Conservation (phyloP, 192 early-diverging fungal species). For the Coemansia sp. region DNA sequence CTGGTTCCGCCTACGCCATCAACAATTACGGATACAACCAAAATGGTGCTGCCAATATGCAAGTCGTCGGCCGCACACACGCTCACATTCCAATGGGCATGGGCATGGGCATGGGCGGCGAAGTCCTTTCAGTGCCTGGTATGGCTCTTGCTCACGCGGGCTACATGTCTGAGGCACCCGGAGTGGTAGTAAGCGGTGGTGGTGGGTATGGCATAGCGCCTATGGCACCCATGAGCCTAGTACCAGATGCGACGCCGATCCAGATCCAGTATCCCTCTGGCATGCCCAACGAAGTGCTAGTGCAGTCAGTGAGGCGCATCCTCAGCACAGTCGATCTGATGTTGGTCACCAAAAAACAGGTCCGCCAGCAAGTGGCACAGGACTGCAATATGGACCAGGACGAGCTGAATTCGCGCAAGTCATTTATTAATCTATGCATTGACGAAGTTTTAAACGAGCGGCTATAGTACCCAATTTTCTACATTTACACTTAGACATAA, state of each 20-base stretch:
- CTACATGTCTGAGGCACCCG: slow-evolving; percentile 22
- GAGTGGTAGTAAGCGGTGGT: not conserved
- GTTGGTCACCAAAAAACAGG: slow-evolving; percentile 98
- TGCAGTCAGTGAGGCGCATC: slow-evolving; percentile 70
- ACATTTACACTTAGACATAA: not conserved
- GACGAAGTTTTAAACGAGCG: slow-evolving; percentile 58
- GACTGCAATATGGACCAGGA: slow-evolving; percentile 71
- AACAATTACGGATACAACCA: slow-evolving; percentile 53
- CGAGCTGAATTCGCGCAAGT: slow-evolving; percentile 83
- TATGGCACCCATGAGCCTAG: slow-evolving; percentile 10
- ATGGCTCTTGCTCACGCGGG: slow-evolving; percentile 18
- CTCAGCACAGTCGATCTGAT: slow-evolving; percentile 91
- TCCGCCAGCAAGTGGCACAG: slow-evolving; percentile 82
- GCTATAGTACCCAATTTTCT: slow-evolving; percentile 21
- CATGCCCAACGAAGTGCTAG: slow-evolving; percentile 72
- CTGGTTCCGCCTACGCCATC: slow-evolving; percentile 43
- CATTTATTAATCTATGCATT: slow-evolving; percentile 87
- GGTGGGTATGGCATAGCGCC: slow-evolving; percentile 17
- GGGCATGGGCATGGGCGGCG: slow-evolving; percentile 29
- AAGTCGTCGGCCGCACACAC: slow-evolving; percentile 18
- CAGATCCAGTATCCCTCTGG: slow-evolving; percentile 46
- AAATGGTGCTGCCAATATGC: slow-evolving; percentile 43
- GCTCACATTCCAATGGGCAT: slow-evolving; percentile 20
- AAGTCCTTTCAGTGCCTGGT: slow-evolving; percentile 29
- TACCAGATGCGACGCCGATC: slow-evolving; percentile 14